Conservation (phyloP, 2,329 filamentous ascomycete species). For the Fusarium xyrophilum region DNA sequence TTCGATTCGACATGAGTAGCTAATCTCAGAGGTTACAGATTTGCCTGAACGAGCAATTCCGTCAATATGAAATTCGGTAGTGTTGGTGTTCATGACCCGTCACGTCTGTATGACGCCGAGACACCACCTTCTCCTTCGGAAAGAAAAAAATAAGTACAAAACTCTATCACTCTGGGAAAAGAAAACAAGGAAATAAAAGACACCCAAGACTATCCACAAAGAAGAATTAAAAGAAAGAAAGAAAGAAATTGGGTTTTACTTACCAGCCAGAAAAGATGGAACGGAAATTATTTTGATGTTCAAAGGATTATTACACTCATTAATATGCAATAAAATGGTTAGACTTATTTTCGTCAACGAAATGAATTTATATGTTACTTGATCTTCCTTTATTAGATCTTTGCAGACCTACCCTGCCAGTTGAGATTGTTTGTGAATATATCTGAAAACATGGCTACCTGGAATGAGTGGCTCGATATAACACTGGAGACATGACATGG, state of each 20-base stretch:
- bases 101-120: not conserved
- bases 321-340: not conserved
- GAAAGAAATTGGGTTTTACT: not conserved
- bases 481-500: no score
- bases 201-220: not conserved
- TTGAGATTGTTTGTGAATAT: no score
- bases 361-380: not conserved
- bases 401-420: not conserved
- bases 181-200: not conserved
- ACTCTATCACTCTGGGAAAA: not conserved
- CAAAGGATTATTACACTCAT: not conserved
- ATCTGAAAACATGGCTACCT: no score
- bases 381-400: no score
- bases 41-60: not conserved
- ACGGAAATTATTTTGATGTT: not conserved
- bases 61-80: not conserved
- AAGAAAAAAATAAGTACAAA: not conserved
- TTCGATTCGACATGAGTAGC: not conserved
- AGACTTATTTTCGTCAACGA: not conserved
- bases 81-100: not conserved
- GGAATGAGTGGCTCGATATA: no score
- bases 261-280: not conserved
- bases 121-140: not conserved
- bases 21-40: not conserved
- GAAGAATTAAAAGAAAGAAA: rapidly evolving